A percentile compares a stretch with the other conserved stretches of the same genome.
These are phyloP conservation scores for Didymella glomerata DNA, from an alignment of 2,329 filamentous ascomycete species.

Conservation along the genomic window DNA sequence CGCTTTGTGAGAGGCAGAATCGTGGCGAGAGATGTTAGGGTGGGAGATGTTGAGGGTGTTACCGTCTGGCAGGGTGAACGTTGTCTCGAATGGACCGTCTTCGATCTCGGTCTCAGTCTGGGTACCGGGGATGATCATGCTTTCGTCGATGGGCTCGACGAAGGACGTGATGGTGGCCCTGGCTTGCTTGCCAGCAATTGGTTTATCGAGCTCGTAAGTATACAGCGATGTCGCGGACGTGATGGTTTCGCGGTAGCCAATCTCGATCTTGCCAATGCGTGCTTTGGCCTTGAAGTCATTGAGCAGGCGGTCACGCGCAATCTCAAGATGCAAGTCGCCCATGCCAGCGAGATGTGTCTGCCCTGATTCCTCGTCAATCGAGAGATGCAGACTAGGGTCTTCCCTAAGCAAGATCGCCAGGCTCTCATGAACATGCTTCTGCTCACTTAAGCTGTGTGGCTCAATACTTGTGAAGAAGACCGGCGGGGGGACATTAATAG, in stretches of 20 bases:
- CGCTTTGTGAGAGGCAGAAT: conserved; percentile 50
- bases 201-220: conserved; percentile 75
- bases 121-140: conserved; percentile 30
- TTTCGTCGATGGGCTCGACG: conserved; percentile 66
- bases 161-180: conserved; percentile 77
- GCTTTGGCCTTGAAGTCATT: conserved; percentile 88
- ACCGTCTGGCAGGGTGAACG: conserved; percentile 62
- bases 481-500: conserved; percentile 88
- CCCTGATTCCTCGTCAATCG: conserved; percentile 85
- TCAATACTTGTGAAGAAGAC: conserved; percentile 98
- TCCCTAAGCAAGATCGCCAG: conserved; percentile 83
- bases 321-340: conserved; percentile 95
- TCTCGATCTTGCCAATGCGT: conserved; percentile 88
- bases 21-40: conserved; percentile 57
- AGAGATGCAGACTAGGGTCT: conserved; percentile 89
- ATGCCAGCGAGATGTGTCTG: conserved; percentile 94
- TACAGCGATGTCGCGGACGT: conserved; percentile 65
- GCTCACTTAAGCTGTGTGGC: conserved; percentile 77
- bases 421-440: conserved; percentile 79
- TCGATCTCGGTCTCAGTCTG: conserved; percentile 34
- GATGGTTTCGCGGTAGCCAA: conserved; percentile 90
- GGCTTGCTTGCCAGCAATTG: conserved; percentile 79
- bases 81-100: conserved; percentile 41
- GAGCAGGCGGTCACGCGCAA: conserved; percentile 85
- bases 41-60: conserved; percentile 72